Base-by-base conservation (phyloP, 2,329 filamentous ascomycete genomes). In the Ophiostoma novo-ulmi region DNA sequence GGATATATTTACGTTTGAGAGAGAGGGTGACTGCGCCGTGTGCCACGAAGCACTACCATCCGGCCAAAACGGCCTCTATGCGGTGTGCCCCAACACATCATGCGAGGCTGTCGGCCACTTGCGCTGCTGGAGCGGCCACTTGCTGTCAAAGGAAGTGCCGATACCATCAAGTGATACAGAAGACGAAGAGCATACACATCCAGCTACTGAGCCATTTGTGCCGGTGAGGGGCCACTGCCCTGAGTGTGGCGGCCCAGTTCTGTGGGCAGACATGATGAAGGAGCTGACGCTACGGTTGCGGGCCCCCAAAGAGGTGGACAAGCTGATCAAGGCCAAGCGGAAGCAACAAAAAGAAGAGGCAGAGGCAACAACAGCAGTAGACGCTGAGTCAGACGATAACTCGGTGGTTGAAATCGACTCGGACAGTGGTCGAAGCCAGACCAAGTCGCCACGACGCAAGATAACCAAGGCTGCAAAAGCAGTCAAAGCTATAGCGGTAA, bases 211-310 rank as follows among this genome's bases (percentile, higher is more conserved):
- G 26, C 63, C 81, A 3, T 75, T 97, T 1, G 76, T 97, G 1
- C 94, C 94, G 0, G 82, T 86, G 1, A 77, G 83, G 44, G 93
- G 93, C 2, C 79, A 76, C 1, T 98, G 94, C 80, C 92, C 92
- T 0, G 80, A 81, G 26, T 98, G 94, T 77, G 80, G 83, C 0
- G 82, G 82, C 0, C 79, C 82, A 5, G 80, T 93, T 1, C 78
- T 83, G 68, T 98, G 94, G 94, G 82, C 84, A 0, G 86, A 91
- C 67, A 87, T 97, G 80, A 90, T 96, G 81, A 94, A 89, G 77
- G 94, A 97, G 77, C 80, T 97, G 75, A 95, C 86, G 68, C 80
- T 97, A 67, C 85, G 94, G 41, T 82, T 87, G 48, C 85, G 92
- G 35, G 93, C 90, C 0, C 79, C 84, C 70, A 90, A 90, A 71